These are phyloP conservation scores for Calcarisporium arbuscula DNA, from an alignment of 2,329 filamentous ascomycete species.

Conservation along the genomic window DNA sequence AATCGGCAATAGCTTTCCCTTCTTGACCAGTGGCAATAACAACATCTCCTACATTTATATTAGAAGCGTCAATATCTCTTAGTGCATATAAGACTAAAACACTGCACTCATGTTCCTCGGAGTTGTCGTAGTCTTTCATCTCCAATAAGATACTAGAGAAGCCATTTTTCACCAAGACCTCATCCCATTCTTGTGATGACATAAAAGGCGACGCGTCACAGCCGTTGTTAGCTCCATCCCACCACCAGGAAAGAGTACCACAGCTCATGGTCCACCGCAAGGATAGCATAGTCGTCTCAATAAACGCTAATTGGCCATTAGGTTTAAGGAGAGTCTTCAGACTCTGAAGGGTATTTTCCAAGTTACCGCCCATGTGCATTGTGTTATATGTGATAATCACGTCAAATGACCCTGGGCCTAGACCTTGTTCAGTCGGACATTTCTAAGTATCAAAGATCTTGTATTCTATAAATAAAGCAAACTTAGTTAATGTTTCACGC, in stretches of 20 bases:
- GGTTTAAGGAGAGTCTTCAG: constrained; percentile 6
- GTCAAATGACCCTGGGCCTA: constrained; percentile 11
- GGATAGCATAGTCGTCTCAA: constrained; percentile 6
- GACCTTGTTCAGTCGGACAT: constrained; percentile 8
- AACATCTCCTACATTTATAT: constrained; percentile 3
- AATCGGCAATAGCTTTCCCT: constrained; percentile 1
- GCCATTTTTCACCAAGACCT: too few relatives aligned
- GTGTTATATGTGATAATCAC: constrained; percentile 18
- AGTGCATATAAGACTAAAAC: constrained; percentile 5
- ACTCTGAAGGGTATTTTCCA: constrained; percentile 2
- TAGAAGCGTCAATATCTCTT: background rate
- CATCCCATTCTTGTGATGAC: too few relatives aligned
- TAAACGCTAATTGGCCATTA: constrained; percentile 8
- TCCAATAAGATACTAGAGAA: too few relatives aligned
- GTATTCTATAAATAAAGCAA: constrained; percentile 8
- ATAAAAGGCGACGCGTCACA: too few relatives aligned
- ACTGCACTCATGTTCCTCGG: constrained; percentile 6
- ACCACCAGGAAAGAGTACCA: constrained; percentile 4
- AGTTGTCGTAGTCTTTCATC: constrained; percentile 4
- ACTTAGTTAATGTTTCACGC: constrained; percentile 7
- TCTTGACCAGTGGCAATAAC: constrained; percentile 3
- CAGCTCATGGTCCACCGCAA: constrained; percentile 5
- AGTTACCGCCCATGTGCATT: too few relatives aligned
- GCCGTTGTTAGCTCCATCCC: constrained; percentile 6
- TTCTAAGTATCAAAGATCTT: constrained; percentile 17